Evolutionary conservation across 164 flowering plant genomes (phyloP), one percentile per base, ranked within the genome.

Genomic region (Kingdonia uniflora): DNA sequence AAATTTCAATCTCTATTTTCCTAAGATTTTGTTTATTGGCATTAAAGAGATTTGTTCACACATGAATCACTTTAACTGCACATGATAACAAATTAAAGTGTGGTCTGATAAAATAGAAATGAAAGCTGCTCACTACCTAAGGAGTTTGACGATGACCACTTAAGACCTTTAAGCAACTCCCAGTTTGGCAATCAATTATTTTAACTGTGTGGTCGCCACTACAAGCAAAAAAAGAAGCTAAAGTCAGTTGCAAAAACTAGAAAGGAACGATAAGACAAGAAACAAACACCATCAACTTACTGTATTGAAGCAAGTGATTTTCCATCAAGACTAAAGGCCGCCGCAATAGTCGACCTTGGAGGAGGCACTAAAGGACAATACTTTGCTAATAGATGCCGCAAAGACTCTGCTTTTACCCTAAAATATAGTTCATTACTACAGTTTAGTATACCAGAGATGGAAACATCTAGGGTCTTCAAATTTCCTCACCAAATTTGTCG

Each of bases 131-230:
- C 75, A 91, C 98, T 95, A 92, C 98, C 98, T 96, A 92, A 17
- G 98, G 98, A 33, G 98, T 92, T 60, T 95, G 81, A 50, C 91
- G 74, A 68, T 88, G 98, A 47, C 98, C 98, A 66, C 71, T 78
- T 62, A 92, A 70, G 59, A 92, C 95, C 74, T 85, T 92, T 60
- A 85, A 71, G 76, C 96, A 92, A 46, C 64, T 78, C 37, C 96
- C 95, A 68, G 76, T 80, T 64, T 74, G 82, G 61, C 90, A 82
- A 62, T 92, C 89, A 63, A 92, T 85, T 61, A 92, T 78, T 71
- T 92, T 92, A 43, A 92, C 98, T 0, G 96, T 88, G 67, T 92
- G 98, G 52, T 91, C 98, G 16, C 98, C 98, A 68, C 98, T 91
- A 76, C 57, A 64, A 44, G 54, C 29, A 73, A 19, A 54, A 20